phyloP scores from a whole-genome alignment of 495 filamentous ascomycete genomes.

The Antarctomyces pellizariae region DNA sequence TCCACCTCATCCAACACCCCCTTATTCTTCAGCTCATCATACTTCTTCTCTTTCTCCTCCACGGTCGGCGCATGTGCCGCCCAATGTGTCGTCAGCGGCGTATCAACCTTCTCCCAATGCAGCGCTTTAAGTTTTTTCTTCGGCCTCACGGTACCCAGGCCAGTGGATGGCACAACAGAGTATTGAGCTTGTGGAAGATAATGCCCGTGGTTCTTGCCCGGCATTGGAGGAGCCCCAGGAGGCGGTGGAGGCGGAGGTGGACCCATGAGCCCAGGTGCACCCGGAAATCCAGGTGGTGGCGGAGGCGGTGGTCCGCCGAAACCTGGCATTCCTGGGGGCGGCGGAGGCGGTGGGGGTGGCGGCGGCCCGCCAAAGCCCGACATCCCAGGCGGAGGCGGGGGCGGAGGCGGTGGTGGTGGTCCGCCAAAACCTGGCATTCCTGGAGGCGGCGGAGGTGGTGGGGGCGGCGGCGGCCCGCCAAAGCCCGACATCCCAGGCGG shows the following conservation, averaged over 20 bases:
- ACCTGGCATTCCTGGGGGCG: conserved; percentile 19
- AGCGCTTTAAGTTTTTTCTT: conserved; percentile 99
- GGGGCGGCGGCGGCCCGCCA: conserved; percentile 17
- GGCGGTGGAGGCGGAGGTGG: conserved; percentile 33
- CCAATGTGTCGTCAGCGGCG: conserved; percentile 88
- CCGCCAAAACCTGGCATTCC: too few species aligned
- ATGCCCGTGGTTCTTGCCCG: conserved; percentile 29
- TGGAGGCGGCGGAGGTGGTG: conserved; percentile 19
- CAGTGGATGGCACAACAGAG: conserved; percentile 20
- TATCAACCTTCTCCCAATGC: conserved; percentile 97
- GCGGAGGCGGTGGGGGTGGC: conserved; percentile 29
- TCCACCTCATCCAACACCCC: conserved; percentile 95
- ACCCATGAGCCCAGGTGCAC: conserved; percentile 14
- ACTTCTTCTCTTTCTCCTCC: conserved; percentile 81
- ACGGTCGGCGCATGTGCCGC: conserved; percentile 60
- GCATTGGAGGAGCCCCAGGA: conserved; percentile 30
- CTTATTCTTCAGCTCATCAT: conserved; percentile 71
- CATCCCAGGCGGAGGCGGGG: conserved; percentile 23
- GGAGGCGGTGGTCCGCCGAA: conserved; percentile 31
- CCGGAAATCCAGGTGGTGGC: conserved; percentile 19
- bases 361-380: conserved; percentile 25
- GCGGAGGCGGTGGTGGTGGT: conserved; percentile 18
- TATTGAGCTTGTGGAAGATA: conserved; percentile 25
- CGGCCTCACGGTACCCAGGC: conserved; percentile 56
- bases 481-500: conserved; percentile 20